phyloP scores from a whole-genome alignment of 345 rosid genomes.

The Viola odorata region DNA sequence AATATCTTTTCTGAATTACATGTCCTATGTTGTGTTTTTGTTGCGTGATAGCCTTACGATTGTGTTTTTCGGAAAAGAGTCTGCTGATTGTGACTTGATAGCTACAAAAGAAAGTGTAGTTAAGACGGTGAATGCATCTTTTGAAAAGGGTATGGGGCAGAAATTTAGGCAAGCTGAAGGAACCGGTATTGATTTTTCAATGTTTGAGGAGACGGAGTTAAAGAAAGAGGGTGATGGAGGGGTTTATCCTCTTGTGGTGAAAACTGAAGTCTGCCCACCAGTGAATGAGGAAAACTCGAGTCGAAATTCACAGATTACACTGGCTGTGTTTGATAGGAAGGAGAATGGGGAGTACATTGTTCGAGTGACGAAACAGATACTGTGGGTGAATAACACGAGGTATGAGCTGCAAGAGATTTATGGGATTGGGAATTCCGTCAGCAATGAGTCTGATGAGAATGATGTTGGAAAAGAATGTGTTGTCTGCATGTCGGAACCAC shows the following conservation, averaged over 20 bases:
- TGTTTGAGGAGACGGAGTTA: slow-evolving; percentile 53
- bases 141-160: slow-evolving; percentile 78
- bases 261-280: slow-evolving; percentile 51
- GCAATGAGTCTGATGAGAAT: slow-evolving; percentile 59
- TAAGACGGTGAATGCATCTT: slow-evolving; percentile 51
- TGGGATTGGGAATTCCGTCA: slow-evolving; percentile 82
- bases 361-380: slow-evolving; percentile 67
- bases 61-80: slow-evolving; percentile 80
- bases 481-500: slow-evolving; percentile 85
- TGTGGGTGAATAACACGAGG: slow-evolving; percentile 69
- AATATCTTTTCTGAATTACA: not conserved
- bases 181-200: slow-evolving; percentile 65
- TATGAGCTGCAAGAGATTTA: slow-evolving; percentile 94
- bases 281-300: slow-evolving; percentile 24
- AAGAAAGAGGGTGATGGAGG: slow-evolving; percentile 31
- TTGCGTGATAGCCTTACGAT: slow-evolving; percentile 54
- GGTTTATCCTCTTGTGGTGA: slow-evolving; percentile 67
- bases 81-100: slow-evolving; percentile 47
- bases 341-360: slow-evolving; percentile 53
- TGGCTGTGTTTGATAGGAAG: slow-evolving; percentile 67
- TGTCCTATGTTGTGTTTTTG: slow-evolving; percentile 4
- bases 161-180: slow-evolving; percentile 73
- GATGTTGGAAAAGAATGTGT: slow-evolving; percentile 92
- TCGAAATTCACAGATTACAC: slow-evolving; percentile 67
- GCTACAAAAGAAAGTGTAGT: slow-evolving; percentile 56